Percentiles rank a stretch among this genome's conserved stretches.
These are phyloP conservation scores for Omphalotus guepiniiformis DNA, from an alignment of 768 basidiomycete species.

Conservation along the genomic window DNA sequence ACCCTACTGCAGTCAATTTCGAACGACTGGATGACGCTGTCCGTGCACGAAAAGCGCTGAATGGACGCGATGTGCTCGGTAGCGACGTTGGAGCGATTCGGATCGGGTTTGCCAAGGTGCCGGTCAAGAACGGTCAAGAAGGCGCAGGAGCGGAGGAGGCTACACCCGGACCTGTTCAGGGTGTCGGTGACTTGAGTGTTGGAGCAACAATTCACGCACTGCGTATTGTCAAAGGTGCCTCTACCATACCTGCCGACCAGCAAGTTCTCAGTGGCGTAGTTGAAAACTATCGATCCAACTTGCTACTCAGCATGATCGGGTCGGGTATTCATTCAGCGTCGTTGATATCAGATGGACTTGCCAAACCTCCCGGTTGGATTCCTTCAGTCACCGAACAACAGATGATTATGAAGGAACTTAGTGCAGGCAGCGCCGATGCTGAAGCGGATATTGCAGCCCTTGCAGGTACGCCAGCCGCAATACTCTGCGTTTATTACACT, in stretches of 20 bases:
- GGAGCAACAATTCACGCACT: constrained; percentile 87
- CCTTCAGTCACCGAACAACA: constrained; percentile 89
- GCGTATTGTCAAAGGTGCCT: constrained; percentile 86
- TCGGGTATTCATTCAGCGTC: constrained; percentile 64
- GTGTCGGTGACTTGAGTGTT: constrained; percentile 80
- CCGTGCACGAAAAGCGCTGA: constrained; percentile 90
- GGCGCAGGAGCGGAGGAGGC: constrained; percentile 59
- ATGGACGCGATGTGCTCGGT: constrained; percentile 93
- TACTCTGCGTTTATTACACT: too few species aligned
- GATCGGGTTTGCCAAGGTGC: constrained; percentile 96
- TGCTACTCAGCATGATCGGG: constrained; percentile 84
- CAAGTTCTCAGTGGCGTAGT: constrained; percentile 89
- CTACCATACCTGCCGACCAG: constrained; percentile 87
- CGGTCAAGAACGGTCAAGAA: constrained; percentile 81
- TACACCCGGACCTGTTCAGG: constrained; percentile 65
- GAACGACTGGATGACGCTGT: constrained; percentile 97
- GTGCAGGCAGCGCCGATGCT: constrained; percentile 68
- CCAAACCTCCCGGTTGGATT: constrained; percentile 63
- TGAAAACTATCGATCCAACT: constrained; percentile 92
- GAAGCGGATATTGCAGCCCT: constrained; percentile 84
- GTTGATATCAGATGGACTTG: constrained; percentile 49
- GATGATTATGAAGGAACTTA: constrained; percentile 93
- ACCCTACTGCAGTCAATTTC: constrained; percentile 73
- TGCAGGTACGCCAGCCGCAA: constrained; percentile 56
- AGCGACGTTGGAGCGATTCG: constrained; percentile 95